Base-by-base conservation (phyloP, 2,329 filamentous ascomycete genomes). In the Pseudopyrenochaeta lycopersici region DNA sequence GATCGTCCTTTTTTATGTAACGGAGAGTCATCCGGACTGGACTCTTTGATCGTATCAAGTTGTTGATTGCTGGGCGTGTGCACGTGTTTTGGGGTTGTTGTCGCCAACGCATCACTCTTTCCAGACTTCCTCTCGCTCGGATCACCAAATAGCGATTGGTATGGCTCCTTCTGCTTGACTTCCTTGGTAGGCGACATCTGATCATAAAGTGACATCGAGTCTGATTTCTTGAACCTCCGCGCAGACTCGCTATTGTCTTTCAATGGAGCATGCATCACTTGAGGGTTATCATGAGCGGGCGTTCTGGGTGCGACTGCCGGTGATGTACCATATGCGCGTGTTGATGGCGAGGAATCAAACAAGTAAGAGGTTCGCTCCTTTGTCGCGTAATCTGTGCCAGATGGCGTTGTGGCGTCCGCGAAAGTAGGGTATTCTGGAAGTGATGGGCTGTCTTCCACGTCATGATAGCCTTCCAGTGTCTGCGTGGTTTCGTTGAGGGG, bases 1-100 rank as follows among this genome's bases (percentile, higher is more conserved):
- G 75, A 68, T 12, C 78, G 79, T 62, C 77, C 75, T 65, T 79
- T 78, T 66, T 79, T 78, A 55, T 68, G 66, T 29, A 76, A 61
- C 7, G 70, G 64, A 38, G 73, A 75, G 40, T 77, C 74, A 49
- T 79, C 78, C 39, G 80, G 78, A 46, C 72, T 76, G 50, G 77
- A 78, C 67, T 86, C 84, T 29, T 77, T 77, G 58, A 86, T 86
- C 1, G 82, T 77, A 17, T 81, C 78, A 7, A 87, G 80, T 20
- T 72, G 70, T 23, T 57, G 53, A 30, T 56, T 66, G 45, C 68
- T 73, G 14, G 70, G 66, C 18, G 72, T 70, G 49, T 63, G 64
- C 36, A 58, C 40, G 31, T 69, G 64, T 47, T 66, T 70, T 7
- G 60, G 31, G 35, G 60, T 54, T 15, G 74, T 67, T 7, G 72